Percentiles rank a stretch among this genome's conserved stretches.
Evolutionary conservation across 164 flowering plant species (phyloP).

Genomic region (Aristolochia californica): DNA sequence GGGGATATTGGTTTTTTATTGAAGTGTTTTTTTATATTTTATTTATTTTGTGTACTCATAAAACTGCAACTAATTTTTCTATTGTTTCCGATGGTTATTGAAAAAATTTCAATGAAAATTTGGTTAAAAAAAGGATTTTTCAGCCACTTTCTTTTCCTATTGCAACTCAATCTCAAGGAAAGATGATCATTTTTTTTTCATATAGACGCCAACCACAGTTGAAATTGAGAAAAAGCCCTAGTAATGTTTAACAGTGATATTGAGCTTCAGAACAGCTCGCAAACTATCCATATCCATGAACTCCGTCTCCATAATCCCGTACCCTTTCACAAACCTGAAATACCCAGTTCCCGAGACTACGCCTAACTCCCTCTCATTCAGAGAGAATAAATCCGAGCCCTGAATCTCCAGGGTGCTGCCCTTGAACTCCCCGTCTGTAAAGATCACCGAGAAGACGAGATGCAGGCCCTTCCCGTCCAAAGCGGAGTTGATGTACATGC

Average conservation of each 20-base stretch:
- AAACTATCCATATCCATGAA: not conserved
- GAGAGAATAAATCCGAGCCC: conserved; percentile 5
- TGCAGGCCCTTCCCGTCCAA: conserved; percentile 8
- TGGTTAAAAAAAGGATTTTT: no score
- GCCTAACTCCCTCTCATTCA: conserved; percentile 6
- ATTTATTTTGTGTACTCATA: no score
- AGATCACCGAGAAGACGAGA: conserved; percentile 7
- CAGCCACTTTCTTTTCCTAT: no score
- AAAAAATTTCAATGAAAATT: no score
- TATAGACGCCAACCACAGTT: no score
- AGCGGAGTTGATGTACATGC: conserved; percentile 9
- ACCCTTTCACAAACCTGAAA: conserved; percentile 10
- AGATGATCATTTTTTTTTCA: no score
- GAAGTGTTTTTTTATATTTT: no score
- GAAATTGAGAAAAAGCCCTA: not conserved
- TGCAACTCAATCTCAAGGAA: no score
- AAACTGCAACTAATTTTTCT: no score
- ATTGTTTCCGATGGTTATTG: no score
- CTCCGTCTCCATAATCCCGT: conserved; percentile 8
- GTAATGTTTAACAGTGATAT: conserved; percentile 4
- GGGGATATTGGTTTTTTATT: no score
- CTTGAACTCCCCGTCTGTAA: conserved; percentile 7
- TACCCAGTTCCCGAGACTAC: conserved; percentile 7
- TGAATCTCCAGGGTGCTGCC: conserved; percentile 15
- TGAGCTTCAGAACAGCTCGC: conserved; percentile 9